phyloP scores from a whole-genome alignment of 352 stramenopile species.

The Blastocystis sp. region DNA sequence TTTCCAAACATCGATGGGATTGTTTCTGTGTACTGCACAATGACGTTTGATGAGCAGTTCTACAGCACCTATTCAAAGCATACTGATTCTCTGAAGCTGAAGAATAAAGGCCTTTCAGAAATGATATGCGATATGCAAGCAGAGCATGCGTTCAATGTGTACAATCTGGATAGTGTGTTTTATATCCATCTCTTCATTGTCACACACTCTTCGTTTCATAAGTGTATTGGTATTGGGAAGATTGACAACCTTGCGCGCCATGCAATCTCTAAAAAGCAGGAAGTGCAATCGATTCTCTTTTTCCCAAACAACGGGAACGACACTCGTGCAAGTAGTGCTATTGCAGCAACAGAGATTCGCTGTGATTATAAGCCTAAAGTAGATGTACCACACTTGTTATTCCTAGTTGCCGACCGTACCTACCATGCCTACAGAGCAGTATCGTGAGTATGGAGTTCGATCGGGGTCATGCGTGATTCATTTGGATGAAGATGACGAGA shows the following conservation, averaged over 20 bases:
- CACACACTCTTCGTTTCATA: neutral
- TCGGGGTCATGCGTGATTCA: slow-evolving; percentile 14
- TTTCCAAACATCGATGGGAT: neutral
- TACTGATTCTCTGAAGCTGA: neutral
- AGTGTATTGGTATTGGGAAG: slow-evolving; percentile 10
- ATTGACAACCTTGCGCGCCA: slow-evolving; percentile 12
- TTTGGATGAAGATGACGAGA: neutral
- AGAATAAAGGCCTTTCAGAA: neutral
- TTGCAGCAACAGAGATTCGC: neutral
- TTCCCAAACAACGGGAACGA: neutral
- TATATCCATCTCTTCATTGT: slow-evolving; percentile 12
- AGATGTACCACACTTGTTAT: neutral
- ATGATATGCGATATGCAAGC: neutral
- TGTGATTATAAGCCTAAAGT: neutral
- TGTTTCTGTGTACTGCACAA: neutral
- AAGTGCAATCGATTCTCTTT: slow-evolving; percentile 19
- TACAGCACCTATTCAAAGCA: neutral
- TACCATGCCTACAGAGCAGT: neutral
- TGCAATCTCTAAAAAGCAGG: neutral
- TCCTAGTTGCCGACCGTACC: neutral
- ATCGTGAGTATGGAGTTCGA: neutral
- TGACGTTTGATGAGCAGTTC: slow-evolving; percentile 42
- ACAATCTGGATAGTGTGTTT: neutral
- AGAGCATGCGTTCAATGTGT: slow-evolving; percentile 1
- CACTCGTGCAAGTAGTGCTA: neutral